Percentiles rank a stretch among this genome's conserved stretches.
These are phyloP conservation scores for Roridomyces roridus DNA, from an alignment of 768 basidiomycete species.

Conservation along the genomic window DNA sequence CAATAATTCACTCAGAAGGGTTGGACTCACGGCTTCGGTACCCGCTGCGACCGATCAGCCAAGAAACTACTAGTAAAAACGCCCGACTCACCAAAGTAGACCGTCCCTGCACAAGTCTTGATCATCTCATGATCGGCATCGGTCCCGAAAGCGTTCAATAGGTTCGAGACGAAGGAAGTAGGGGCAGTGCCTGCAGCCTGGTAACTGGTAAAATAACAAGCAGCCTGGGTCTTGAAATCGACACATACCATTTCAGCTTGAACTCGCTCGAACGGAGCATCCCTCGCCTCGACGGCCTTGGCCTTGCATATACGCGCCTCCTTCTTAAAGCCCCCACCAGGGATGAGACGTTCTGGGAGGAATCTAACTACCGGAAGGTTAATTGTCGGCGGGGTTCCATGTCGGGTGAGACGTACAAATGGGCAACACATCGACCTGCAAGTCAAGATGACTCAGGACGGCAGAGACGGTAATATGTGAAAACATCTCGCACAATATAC, in stretches of 20 bases:
- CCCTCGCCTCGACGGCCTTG: conserved; percentile 21
- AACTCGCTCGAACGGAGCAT: conserved; percentile 33
- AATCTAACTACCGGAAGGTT: neutral
- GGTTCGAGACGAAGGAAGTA: conserved; percentile 22
- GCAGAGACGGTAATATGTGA: neutral
- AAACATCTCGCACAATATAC: neutral
- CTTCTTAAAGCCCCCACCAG: conserved; percentile 48
- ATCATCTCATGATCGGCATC: conserved; percentile 2
- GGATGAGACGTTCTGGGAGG: conserved; percentile 47
- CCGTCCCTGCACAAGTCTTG: conserved; percentile 7
- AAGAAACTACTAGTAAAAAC: neutral
- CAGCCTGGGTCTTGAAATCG: neutral
- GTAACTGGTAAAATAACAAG: neutral
- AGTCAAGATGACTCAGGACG: conserved; percentile 5
- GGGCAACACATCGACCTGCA: conserved; percentile 32
- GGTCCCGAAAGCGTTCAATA: conserved; percentile 4
- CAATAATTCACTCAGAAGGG: neutral
- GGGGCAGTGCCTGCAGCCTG: conserved; percentile 16
- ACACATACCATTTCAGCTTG: conserved; percentile 31
- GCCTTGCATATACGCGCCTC: conserved; percentile 37
- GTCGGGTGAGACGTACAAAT: conserved; percentile 32
- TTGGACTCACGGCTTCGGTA: conserved; percentile 21
- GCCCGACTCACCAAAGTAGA: conserved; percentile 8
- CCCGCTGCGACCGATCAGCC: conserved; percentile 14
- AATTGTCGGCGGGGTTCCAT: neutral